Percentiles rank a stretch among this genome's conserved stretches.
Conservation (phyloP, 495 filamentous ascomycete genomes). For the Baudoinia panamericana region DNA sequence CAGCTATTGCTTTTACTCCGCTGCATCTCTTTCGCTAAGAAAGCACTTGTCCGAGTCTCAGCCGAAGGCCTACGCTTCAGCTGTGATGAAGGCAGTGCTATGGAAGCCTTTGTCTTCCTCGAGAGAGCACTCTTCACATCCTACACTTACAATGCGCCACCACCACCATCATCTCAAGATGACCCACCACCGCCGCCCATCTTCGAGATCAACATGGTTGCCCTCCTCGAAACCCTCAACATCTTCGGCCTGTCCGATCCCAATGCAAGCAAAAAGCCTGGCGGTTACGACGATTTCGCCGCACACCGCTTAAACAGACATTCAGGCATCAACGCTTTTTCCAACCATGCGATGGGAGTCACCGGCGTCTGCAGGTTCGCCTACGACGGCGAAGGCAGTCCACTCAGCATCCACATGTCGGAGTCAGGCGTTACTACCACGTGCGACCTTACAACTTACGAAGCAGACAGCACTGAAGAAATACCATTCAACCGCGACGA, state of each 20-base stretch:
- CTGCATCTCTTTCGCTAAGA: conserved; percentile 69
- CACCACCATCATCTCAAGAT: conserved; percentile 28
- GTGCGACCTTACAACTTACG: conserved; percentile 85
- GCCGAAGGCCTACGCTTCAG: conserved; percentile 73
- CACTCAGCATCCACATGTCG: conserved; percentile 66
- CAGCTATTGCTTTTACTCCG: conserved; percentile 83
- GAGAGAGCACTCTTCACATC: conserved; percentile 76
- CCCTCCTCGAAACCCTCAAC: conserved; percentile 85
- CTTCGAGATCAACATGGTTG: conserved; percentile 76
- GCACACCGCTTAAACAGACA: conserved; percentile 20
- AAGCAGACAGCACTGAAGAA: conserved; percentile 46
- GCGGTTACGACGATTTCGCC: conserved; percentile 25
- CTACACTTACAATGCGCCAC: conserved; percentile 45
- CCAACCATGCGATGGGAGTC: conserved; percentile 60
- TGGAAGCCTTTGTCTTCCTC: conserved; percentile 77
- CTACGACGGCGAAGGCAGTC: conserved; percentile 57
- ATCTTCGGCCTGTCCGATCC: conserved; percentile 75
- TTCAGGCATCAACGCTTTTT: conserved; percentile 51
- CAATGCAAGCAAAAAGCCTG: conserved; percentile 11
- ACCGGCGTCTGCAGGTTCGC: conserved; percentile 61
- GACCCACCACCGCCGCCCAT: conserved; percentile 29
- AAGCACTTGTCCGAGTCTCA: conserved; percentile 72
- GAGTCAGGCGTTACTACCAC: conserved; percentile 80
- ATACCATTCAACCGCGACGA: conserved; percentile 73
- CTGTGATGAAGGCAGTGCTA: conserved; percentile 68